Base-by-base conservation (phyloP, 2,329 filamentous ascomycete species). In the Fusarium mundagurra region DNA sequence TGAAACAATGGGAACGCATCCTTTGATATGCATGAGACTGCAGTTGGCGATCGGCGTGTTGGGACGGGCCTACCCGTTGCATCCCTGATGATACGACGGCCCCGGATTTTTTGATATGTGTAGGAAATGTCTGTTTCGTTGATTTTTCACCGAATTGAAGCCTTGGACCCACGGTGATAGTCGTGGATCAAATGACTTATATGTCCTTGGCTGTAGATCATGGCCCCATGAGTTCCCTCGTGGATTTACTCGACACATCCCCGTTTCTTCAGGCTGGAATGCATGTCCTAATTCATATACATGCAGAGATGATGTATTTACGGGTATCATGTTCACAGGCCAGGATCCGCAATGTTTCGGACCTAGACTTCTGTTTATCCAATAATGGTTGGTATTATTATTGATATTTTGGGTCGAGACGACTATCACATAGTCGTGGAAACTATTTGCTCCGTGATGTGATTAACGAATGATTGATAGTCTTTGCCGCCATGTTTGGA, bases 51-150 rank as follows among this genome's bases (percentile, higher is more conserved):
- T 58, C 44, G 64, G 55, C 63, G 64, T 24, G n/a, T 34, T 60
- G 53, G 47, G 55, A 67, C 71, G 67, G 71, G 62, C 62, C 63
- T 72, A 74, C 62, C 71, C 71, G 71, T 24, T 29, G 29, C 33
- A 72, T 53, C 69, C 62, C 48, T 53, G 60, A 66, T 53, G 44
- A 61, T 44, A 29, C 29, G 31, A 34, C 36, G 33, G 58, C 63
- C 59, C 62, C 45, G 34, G 54, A 44, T 3, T 51, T 55, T 64
- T 24, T 45, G 34, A 45, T 39, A 64, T 24, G 27, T 27, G 20
- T 36, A 36, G 33, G 38, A 24, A 17, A 29, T 44, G 17, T 20
- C 10, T 58, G 43, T 48, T 38, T 73, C 67, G 67, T 18, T 64
- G 51, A 27, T 44, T 36, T 50, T 44, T 12, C 31, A 64, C 41